Evolutionary conservation across 2,329 filamentous ascomycete genomes (phyloP), one percentile per base, ranked within the genome.

Genomic region (Arthrobotrys conoides): DNA sequence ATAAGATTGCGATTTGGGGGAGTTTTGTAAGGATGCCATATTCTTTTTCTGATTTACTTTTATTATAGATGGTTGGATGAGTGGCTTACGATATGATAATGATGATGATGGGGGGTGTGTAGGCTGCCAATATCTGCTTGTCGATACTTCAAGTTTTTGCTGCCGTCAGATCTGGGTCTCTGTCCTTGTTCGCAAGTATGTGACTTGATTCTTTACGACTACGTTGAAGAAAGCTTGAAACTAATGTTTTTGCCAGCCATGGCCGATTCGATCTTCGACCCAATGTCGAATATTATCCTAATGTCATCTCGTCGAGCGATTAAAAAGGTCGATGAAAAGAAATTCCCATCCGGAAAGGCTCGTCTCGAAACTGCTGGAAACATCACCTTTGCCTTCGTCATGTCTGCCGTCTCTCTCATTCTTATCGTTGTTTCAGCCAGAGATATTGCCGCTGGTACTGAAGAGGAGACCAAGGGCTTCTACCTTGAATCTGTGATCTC

Each of bases 181-280:
- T 98, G 41, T 97, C 95, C 4, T 90, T 99, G 57, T 97, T 98
- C 86, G 97, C 96, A 16, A 99, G 95, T 80, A 97, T 97, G 92
- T 49, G 14, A 24, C 16, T 38, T n/a, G 16, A 16, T 18, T 16
- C 14, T 38, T 27, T 30, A 12, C 4, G 10, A 5, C 33, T 24
- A 59, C 24, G 18, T 20, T 41, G 12, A 24, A 49, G 14, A 10
- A 24, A 49, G 14, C 20, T n/a, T 27, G 27, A 46, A n/a, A 33
- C 72, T 75, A 46, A 69, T 44, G 2, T 53, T 24, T 46, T 3
- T 63, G 5, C 2, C 57, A 82, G 81, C 81, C 12, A 82, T 82
- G 80, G 95, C 94, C 16, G 96, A 99, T 85, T 91, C 94, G 65
- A 88, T 98, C 81, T 98, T 98, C 85, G 96, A 98, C 83, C 96